A percentile compares a stretch with the other conserved stretches of the same genome.
Conservation (phyloP, 208 protist genomes). For the Endotrypanum monterogeii region DNA sequence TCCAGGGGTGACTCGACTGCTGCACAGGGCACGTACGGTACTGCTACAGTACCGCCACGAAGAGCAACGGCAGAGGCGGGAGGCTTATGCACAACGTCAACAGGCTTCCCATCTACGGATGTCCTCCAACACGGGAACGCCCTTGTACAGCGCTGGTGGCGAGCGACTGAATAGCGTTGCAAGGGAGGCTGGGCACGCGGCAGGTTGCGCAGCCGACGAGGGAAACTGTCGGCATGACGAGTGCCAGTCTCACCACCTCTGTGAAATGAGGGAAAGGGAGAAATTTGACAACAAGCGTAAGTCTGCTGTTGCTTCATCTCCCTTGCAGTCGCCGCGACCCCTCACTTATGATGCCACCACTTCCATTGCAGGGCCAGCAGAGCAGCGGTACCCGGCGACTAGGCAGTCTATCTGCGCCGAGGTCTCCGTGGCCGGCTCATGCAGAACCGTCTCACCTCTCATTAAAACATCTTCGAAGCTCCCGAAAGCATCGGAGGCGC, state of each 20-base stretch:
- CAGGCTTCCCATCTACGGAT: constrained; percentile 3
- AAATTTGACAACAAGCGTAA: constrained; percentile 27
- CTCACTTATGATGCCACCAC: neutral
- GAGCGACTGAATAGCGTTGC: neutral
- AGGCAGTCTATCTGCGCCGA: neutral
- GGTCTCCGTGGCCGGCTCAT: neutral
- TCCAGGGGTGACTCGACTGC: constrained; percentile 14
- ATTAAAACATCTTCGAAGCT: neutral
- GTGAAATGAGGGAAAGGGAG: constrained; percentile 1
- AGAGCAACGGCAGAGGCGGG: constrained; percentile 18
- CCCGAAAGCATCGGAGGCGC: neutral
- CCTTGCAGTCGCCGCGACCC: neutral
- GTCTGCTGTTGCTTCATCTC: neutral
- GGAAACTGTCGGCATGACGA: neutral
- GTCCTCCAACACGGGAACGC: neutral
- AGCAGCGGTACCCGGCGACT: neutral
- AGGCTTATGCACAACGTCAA: constrained; percentile 12
- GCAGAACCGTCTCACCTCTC: neutral
- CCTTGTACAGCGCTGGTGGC: neutral
- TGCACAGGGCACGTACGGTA: constrained; percentile 25
- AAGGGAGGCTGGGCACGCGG: neutral
- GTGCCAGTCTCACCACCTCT: constrained; percentile 9
- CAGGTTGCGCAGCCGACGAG: neutral
- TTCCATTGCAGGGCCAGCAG: neutral
- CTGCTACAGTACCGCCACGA: constrained; percentile 15